Percentiles rank a stretch among this genome's conserved stretches.
These are phyloP conservation scores for Tetrahymena malaccensis DNA, from an alignment of 73 alveolate genomes.

Conservation along the genomic window DNA sequence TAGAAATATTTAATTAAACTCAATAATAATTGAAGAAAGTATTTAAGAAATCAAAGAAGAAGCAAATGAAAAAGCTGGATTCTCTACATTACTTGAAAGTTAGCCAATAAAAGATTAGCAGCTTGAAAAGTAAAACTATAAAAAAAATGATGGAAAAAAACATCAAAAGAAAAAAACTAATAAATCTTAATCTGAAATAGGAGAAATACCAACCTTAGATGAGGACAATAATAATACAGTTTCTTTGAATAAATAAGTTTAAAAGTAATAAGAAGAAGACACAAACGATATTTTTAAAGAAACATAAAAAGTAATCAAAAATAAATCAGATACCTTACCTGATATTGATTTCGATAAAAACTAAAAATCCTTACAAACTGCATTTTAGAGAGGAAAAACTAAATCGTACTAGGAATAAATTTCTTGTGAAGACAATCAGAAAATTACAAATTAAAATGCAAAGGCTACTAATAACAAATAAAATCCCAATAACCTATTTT, in stretches of 20 bases:
- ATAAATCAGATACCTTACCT: not conserved
- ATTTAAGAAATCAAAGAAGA: not conserved
- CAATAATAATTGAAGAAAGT: not conserved
- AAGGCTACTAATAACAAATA: not conserved
- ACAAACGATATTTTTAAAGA: not conserved
- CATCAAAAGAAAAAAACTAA: not conserved
- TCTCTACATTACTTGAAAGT: not conserved
- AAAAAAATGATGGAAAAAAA: not conserved
- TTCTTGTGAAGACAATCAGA: not conserved
- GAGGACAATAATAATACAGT: not conserved
- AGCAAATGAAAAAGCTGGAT: not conserved
- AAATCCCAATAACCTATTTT: not conserved
- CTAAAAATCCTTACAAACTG: not conserved
- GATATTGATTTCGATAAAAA: not conserved
- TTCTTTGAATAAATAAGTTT: not conserved
- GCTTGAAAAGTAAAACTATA: not conserved
- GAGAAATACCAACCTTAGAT: not conserved
- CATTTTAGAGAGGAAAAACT: not conserved
- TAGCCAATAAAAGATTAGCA: not conserved
- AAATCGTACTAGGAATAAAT: not conserved
- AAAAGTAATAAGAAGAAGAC: not conserved
- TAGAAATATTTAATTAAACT: not conserved
- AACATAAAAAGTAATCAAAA: not conserved
- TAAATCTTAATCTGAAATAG: not conserved
- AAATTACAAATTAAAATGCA: too few relatives aligned